Evolutionary conservation across 2,329 filamentous ascomycete species (phyloP).

Genomic region (Aureobasidium sp.): DNA sequence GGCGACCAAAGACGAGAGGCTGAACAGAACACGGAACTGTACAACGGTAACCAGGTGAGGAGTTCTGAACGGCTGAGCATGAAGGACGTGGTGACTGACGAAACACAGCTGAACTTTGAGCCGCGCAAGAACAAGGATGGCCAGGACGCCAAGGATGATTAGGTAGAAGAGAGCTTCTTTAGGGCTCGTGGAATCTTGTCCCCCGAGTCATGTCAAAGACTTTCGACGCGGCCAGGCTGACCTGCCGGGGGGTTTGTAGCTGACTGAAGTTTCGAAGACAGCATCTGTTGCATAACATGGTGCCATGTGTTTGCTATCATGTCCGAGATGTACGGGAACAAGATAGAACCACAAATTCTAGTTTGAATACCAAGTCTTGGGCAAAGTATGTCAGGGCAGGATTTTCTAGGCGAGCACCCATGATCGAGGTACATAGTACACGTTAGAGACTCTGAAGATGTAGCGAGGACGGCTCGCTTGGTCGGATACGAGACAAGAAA

Average conservation of each 20-base stretch:
- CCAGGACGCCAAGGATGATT: constrained; percentile 33
- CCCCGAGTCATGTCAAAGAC: not conserved
- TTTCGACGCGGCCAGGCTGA: not conserved
- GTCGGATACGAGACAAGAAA: not conserved
- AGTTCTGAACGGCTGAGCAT: constrained; percentile 22
- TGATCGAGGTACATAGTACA: not conserved
- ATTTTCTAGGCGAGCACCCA: not conserved
- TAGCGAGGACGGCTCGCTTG: not conserved
- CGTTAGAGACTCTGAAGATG: not conserved
- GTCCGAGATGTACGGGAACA: not conserved
- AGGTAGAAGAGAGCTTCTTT: constrained; percentile 3
- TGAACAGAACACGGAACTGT: constrained; percentile 59
- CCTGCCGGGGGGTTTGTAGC: not conserved
- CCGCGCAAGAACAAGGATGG: constrained; percentile 53
- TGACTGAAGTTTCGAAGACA: not conserved
- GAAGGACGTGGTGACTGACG: constrained; percentile 15
- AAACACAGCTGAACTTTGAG: constrained; percentile 58
- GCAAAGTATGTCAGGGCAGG: not conserved
- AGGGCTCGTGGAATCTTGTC: not conserved
- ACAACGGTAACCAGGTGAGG: constrained; percentile 84
- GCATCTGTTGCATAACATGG: not conserved
- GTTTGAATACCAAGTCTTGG: constrained; percentile 4
- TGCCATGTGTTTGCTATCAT: not conserved
- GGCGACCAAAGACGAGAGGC: constrained; percentile 37
- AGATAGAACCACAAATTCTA: not conserved